Conservation (phyloP, 768 basidiomycete genomes). For the Melanogaster broomeanus region DNA sequence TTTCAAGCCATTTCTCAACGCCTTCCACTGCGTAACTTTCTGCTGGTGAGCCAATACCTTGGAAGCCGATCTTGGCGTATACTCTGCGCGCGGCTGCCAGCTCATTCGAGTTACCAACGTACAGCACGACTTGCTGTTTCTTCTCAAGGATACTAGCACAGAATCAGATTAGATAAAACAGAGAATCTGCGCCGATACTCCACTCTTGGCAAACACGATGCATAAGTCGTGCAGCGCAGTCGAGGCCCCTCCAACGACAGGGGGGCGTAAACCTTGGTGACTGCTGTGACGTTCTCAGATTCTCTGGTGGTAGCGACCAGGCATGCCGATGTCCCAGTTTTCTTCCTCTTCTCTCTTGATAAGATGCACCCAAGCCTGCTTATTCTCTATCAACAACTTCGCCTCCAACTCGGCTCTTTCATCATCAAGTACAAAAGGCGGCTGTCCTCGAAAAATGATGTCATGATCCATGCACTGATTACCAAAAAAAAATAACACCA, state of each 20-base stretch:
- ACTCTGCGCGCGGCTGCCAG: slow-evolving; percentile 51
- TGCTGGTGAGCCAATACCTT: slow-evolving; percentile 42
- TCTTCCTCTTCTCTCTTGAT: slow-evolving; percentile 28
- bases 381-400: slow-evolving; percentile 41
- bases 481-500: slow-evolving; percentile 32
- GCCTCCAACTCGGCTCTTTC: slow-evolving; percentile 54
- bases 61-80: slow-evolving; percentile 69
- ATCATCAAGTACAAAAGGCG: slow-evolving; percentile 52
- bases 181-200: slow-evolving; percentile 20
- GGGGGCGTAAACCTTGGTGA: slow-evolving; percentile 74
- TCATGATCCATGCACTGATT: background rate
- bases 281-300: slow-evolving; percentile 54
- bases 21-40: slow-evolving; percentile 40
- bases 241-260: slow-evolving; percentile 48
- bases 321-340: slow-evolving; percentile 50
- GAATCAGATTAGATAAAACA: slow-evolving; percentile 6
- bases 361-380: slow-evolving; percentile 62
- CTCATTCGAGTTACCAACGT: slow-evolving; percentile 50
- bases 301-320: slow-evolving; percentile 71
- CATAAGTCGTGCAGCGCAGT: slow-evolving; percentile 65
- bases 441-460: slow-evolving; percentile 34
- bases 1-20: slow-evolving; percentile 58
- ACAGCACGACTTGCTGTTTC: slow-evolving; percentile 59
- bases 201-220: slow-evolving; percentile 57
- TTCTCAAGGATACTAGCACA: slow-evolving; percentile 31